Conservation (phyloP, 164 flowering plant species). For the Chimonanthus salicifolius region DNA sequence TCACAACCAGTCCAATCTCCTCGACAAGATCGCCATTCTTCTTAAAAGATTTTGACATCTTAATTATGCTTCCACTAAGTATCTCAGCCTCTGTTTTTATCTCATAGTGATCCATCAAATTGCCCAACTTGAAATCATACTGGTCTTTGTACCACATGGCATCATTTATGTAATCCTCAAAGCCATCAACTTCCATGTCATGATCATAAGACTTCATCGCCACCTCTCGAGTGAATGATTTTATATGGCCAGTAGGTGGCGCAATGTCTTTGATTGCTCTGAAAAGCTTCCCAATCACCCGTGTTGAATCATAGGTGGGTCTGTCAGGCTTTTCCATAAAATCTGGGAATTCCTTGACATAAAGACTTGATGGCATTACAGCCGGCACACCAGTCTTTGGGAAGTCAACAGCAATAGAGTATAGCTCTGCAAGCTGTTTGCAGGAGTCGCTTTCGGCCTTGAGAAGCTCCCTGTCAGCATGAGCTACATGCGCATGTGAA, state of each 20-base stretch:
- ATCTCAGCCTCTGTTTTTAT: conserved; percentile 75
- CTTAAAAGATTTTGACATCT: conserved; percentile 42
- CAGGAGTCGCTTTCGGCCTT: conserved; percentile 53
- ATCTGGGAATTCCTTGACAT: conserved; percentile 71
- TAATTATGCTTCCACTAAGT: conserved; percentile 59
- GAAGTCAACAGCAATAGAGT: conserved; percentile 80
- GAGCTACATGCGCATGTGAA: conserved; percentile 67
- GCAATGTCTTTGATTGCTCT: conserved; percentile 55
- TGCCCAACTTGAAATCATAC: conserved; percentile 65
- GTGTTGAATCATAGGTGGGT: conserved; percentile 49
- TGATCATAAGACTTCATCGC: conserved; percentile 53
- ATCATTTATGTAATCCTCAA: conserved; percentile 48
- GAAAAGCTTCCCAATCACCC: conserved; percentile 36
- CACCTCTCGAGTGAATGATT: conserved; percentile 47
- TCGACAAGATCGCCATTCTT: conserved; percentile 53
- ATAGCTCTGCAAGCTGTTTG: conserved; percentile 52
- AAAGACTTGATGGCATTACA: conserved; percentile 46
- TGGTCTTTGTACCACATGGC: conserved; percentile 56
- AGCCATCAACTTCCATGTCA: conserved; percentile 80
- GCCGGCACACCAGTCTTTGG: conserved; percentile 87
- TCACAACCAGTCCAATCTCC: conserved; percentile 49
- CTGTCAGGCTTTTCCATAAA: conserved; percentile 85
- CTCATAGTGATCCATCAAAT: conserved; percentile 72
- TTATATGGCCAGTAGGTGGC: conserved; percentile 16
- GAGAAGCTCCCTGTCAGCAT: conserved; percentile 49